Conservation (phyloP, 352 stramenopile species). For the Albugo laibachii region DNA sequence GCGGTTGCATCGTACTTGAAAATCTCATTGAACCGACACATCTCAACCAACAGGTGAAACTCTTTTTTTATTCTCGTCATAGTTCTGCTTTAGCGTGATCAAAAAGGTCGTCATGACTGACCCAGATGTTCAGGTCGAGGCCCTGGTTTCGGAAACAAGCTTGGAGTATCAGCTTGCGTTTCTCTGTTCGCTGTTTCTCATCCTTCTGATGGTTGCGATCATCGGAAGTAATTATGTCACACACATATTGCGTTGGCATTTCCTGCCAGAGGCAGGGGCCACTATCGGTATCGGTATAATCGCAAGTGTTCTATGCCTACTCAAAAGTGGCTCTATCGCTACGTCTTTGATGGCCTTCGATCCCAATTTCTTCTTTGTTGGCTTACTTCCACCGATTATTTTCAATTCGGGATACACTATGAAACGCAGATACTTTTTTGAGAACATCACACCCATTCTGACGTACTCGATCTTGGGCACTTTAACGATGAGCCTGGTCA, state of each 20-base stretch:
- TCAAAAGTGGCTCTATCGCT: conserved; percentile 49
- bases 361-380: conserved; percentile 86
- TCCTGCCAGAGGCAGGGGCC: conserved; percentile 39
- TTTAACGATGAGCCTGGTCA: conserved; percentile 75
- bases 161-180: conserved; percentile 61
- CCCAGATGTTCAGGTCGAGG: conserved; percentile 16
- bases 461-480: conserved; percentile 83
- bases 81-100: no score
- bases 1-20: no score
- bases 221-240: conserved; percentile 60
- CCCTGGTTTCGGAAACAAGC: conserved; percentile 27
- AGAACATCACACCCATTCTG: conserved; percentile 79
- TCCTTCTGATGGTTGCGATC: conserved; percentile 56
- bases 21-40: no score
- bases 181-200: conserved; percentile 52
- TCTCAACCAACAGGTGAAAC: no score
- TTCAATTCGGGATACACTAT: conserved; percentile 89
- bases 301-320: conserved; percentile 28
- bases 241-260: conserved; percentile 57
- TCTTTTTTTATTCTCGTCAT: no score
- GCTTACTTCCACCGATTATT: conserved; percentile 85
- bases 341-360: conserved; percentile 75
- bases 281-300: conserved; percentile 41
- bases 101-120: conserved; percentile 5
- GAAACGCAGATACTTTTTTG: conserved; percentile 83